Evolutionary conservation across 495 filamentous ascomycete genomes (phyloP).

Genomic region (Penicillium coprophilum): DNA sequence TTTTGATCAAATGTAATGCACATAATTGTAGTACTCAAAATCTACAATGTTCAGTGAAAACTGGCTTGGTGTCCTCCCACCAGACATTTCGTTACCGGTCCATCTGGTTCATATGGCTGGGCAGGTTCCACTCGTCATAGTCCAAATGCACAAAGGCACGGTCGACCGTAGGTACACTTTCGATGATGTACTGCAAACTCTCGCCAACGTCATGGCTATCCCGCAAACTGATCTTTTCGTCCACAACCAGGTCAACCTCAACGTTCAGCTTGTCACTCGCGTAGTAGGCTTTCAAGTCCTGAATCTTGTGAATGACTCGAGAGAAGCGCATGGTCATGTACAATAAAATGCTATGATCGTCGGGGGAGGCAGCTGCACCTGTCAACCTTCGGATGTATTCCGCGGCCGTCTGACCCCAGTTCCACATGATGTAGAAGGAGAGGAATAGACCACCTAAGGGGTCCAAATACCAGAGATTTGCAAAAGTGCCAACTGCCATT

Average conservation of each 20-base stretch:
- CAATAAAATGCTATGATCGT: constrained; percentile 80
- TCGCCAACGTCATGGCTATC: constrained; percentile 91
- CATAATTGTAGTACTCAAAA: neutral
- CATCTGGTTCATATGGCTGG: constrained; percentile 77
- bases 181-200: constrained; percentile 84
- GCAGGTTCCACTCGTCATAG: constrained; percentile 78
- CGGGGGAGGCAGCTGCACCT: constrained; percentile 74
- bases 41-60: neutral
- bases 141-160: constrained; percentile 77
- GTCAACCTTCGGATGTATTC: constrained; percentile 83
- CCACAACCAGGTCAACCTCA: constrained; percentile 79
- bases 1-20: neutral
- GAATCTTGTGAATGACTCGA: constrained; percentile 82
- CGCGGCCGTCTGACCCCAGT: constrained; percentile 74
- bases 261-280: constrained; percentile 87
- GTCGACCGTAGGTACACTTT: constrained; percentile 77
- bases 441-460: constrained; percentile 79
- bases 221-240: constrained; percentile 71
- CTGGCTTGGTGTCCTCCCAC: neutral
- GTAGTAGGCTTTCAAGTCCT: constrained; percentile 85
- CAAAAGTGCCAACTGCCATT: constrained; percentile 66
- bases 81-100: constrained; percentile 18
- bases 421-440: constrained; percentile 77
- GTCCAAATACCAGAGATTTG: constrained; percentile 82
- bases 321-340: constrained; percentile 96